phyloP scores from a whole-genome alignment of 495 filamentous ascomycete genomes.

The Penicillium psychrofluorescens region DNA sequence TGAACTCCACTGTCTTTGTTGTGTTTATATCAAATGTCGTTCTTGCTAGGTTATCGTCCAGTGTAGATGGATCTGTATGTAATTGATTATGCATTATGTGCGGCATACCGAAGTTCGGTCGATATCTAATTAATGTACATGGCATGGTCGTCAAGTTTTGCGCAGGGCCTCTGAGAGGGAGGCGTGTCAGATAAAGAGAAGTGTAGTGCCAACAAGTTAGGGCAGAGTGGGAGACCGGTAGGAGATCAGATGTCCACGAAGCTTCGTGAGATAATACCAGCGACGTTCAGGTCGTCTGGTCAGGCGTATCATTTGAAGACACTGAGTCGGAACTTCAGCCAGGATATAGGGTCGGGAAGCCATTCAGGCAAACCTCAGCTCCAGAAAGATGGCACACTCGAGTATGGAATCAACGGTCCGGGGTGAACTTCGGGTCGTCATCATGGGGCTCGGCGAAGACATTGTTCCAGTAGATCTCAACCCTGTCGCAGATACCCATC shows the following conservation, averaged over 20 bases:
- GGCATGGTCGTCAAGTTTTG: neutral
- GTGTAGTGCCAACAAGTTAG: too few relatives aligned
- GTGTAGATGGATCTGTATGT: neutral
- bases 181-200: neutral
- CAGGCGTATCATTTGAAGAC: too few relatives aligned
- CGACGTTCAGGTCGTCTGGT: too few relatives aligned
- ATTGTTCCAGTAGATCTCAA: slow-evolving; percentile 33
- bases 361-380: neutral
- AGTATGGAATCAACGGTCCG: slow-evolving; percentile 10
- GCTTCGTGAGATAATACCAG: too few relatives aligned
- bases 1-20: neutral
- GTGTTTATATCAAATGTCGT: too few relatives aligned
- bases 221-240: too few relatives aligned
- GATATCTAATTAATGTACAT: neutral
- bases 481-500: slow-evolving; percentile 24
- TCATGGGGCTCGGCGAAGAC: slow-evolving; percentile 35
- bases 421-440: slow-evolving; percentile 27
- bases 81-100: neutral
- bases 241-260: too few relatives aligned
- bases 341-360: too few relatives aligned
- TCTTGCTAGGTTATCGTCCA: too few relatives aligned
- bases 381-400: neutral
- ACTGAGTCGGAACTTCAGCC: too few relatives aligned
- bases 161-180: neutral
- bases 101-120: neutral